These are phyloP conservation scores for Margaritispora aquatica DNA, from an alignment of 495 filamentous ascomycete genomes.

Conservation along the genomic window DNA sequence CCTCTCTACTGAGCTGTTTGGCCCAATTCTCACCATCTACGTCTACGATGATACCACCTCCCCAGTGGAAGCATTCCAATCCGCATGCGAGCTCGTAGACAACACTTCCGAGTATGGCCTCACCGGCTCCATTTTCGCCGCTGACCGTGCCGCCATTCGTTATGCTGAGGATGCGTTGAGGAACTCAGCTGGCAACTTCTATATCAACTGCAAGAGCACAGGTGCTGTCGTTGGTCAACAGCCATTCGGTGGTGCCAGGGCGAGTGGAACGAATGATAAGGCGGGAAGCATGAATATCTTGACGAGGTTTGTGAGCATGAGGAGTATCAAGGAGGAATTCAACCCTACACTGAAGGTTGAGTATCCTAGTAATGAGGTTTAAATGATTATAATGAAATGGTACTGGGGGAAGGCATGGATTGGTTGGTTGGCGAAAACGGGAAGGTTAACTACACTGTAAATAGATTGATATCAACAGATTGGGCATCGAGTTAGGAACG, in stretches of 20 bases:
- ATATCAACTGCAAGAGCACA: constrained; percentile 90
- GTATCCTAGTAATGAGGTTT: constrained; percentile 73
- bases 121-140: constrained; percentile 73
- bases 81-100: constrained; percentile 53
- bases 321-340: constrained; percentile 92
- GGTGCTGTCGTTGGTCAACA: constrained; percentile 91
- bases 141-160: constrained; percentile 60
- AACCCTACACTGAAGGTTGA: constrained; percentile 56
- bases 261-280: constrained; percentile 90
- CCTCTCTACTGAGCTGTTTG: constrained; percentile 70
- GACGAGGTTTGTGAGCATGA: constrained; percentile 71
- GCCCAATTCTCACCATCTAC: constrained; percentile 62
- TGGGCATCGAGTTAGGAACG: too few relatives aligned
- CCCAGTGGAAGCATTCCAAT: constrained; percentile 39
- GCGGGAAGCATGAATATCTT: constrained; percentile 73
- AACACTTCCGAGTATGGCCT: constrained; percentile 67
- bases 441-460: not conserved
- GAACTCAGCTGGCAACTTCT: constrained; percentile 82
- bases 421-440: not conserved
- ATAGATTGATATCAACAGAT: not conserved
- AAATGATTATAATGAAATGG: not conserved
- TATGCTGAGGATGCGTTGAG: constrained; percentile 67
- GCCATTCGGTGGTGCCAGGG: constrained; percentile 80
- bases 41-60: constrained; percentile 59
- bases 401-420: not conserved